Conservation (phyloP, 2,329 filamentous ascomycete genomes). For the Colletotrichum sojae region DNA sequence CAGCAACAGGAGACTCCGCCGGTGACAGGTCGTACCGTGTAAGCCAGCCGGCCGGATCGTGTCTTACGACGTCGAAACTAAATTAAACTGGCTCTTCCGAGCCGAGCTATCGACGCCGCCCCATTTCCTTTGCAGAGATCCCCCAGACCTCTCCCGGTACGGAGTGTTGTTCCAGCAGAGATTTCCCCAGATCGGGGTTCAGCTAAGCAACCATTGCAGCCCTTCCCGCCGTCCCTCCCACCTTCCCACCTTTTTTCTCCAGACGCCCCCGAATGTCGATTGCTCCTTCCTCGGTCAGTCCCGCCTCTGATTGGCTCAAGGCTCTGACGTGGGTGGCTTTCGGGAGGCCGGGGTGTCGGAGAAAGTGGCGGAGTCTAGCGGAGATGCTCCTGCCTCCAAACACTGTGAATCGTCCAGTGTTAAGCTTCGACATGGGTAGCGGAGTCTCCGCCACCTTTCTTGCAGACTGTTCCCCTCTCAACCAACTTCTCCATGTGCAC, state of each 20-base stretch:
- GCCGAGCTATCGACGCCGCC: constrained; percentile 12
- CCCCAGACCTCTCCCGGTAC: neutral
- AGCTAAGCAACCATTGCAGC: constrained; percentile 4
- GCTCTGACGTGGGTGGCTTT: constrained; percentile 4
- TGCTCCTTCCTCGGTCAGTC: neutral
- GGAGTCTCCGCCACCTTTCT: constrained; percentile 32
- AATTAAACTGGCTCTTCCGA: constrained; percentile 20
- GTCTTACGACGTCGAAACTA: constrained; percentile 14
- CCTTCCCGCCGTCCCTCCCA: neutral
- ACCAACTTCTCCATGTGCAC: neutral
- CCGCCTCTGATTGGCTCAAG: constrained; percentile 9
- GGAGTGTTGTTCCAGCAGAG: neutral
- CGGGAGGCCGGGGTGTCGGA: constrained; percentile 16
- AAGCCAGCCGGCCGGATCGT: neutral
- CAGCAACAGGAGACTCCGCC: constrained; percentile 35
- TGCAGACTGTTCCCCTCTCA: neutral
- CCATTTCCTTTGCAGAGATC: neutral
- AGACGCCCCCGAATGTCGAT: constrained; percentile 17
- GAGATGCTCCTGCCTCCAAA: constrained; percentile 30
- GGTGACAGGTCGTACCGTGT: neutral
- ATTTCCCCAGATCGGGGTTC: constrained; percentile 30
- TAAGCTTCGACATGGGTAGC: constrained; percentile 9
- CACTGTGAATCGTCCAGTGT: neutral
- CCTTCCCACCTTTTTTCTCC: constrained; percentile 22
- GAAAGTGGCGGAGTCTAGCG: constrained; percentile 39